Percentiles rank a stretch among this genome's conserved stretches.
Conservation (phyloP, 495 filamentous ascomycete species). For the Copromyces sp. region DNA sequence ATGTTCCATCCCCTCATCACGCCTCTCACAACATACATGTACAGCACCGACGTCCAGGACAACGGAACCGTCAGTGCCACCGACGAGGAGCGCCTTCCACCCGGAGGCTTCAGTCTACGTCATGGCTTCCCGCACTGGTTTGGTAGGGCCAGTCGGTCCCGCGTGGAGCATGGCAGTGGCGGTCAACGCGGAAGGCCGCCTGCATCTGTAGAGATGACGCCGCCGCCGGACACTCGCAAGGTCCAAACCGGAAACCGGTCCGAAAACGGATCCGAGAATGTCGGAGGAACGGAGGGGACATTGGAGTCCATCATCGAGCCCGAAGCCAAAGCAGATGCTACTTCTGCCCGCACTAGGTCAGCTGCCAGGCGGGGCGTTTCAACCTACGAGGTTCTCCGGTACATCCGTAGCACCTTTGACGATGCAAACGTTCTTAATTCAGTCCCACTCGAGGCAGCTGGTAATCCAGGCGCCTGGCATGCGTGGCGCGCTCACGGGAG, state of each 20-base stretch:
- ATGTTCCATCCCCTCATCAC: slow-evolving; percentile 92
- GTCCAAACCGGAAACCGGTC: slow-evolving; percentile 4
- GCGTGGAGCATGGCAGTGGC: not conserved
- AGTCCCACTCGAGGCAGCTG: slow-evolving; percentile 69
- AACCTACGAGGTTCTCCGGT: slow-evolving; percentile 58
- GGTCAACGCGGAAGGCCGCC: slow-evolving; percentile 13
- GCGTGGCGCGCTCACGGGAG: slow-evolving; percentile 68
- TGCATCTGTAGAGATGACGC: slow-evolving; percentile 23
- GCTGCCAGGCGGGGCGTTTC: slow-evolving; percentile 26
- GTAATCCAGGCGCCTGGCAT: slow-evolving; percentile 82
- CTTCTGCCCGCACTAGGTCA: slow-evolving; percentile 1
- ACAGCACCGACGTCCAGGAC: slow-evolving; percentile 61
- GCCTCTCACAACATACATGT: slow-evolving; percentile 81
- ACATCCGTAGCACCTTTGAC: slow-evolving; percentile 73
- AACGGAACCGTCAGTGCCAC: slow-evolving; percentile 67
- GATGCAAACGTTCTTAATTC: slow-evolving; percentile 65
- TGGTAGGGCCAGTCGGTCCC: slow-evolving; percentile 25
- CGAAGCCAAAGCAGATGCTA: slow-evolving; percentile 5
- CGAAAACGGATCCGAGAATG: slow-evolving; percentile 1
- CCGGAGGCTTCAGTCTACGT: slow-evolving; percentile 76
- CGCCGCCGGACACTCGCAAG: not conserved
- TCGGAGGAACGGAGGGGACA: not conserved
- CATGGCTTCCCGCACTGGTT: slow-evolving; percentile 92
- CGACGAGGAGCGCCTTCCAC: slow-evolving; percentile 70
- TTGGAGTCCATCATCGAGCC: not conserved